phyloP scores from a whole-genome alignment of 768 basidiomycete genomes.

The Ramaria sp. region DNA sequence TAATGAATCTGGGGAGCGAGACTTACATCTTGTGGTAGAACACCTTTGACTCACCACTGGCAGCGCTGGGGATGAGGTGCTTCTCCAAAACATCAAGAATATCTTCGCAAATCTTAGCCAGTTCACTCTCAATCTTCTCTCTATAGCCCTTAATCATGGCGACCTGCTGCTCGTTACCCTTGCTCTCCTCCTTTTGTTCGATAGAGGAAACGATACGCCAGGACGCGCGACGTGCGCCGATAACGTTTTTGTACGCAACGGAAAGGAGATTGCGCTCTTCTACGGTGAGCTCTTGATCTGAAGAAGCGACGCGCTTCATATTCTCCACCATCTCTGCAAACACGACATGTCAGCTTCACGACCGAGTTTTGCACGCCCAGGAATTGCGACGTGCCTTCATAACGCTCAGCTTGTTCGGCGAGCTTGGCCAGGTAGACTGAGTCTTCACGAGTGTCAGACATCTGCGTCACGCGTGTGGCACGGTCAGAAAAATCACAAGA shows the following conservation, averaged over 20 bases:
- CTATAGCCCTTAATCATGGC: constrained; percentile 96
- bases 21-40: constrained; percentile 99
- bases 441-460: constrained; percentile 86
- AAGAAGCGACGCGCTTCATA: constrained; percentile 98
- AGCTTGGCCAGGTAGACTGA: constrained; percentile 99
- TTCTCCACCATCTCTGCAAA: constrained; percentile 90
- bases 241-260: constrained; percentile 99
- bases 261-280: constrained; percentile 98
- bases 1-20: background rate
- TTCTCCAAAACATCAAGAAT: constrained; percentile 96
- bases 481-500: background rate
- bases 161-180: constrained; percentile 94
- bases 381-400: constrained; percentile 60
- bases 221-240: constrained; percentile 94
- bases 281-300: constrained; percentile 95
- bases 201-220: constrained; percentile 98
- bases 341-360: background rate
- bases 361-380: constrained; percentile 6
- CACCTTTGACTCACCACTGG: constrained; percentile 94
- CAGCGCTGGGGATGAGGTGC: constrained; percentile 95
- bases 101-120: constrained; percentile 97
- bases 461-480: constrained; percentile 17
- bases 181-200: constrained; percentile 98
- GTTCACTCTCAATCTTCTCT: constrained; percentile 94
- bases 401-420: constrained; percentile 99